These are phyloP conservation scores for Cymbopogon flexuosus DNA, from an alignment of 202 grass and related monocot genomes.

Conservation along the genomic window DNA sequence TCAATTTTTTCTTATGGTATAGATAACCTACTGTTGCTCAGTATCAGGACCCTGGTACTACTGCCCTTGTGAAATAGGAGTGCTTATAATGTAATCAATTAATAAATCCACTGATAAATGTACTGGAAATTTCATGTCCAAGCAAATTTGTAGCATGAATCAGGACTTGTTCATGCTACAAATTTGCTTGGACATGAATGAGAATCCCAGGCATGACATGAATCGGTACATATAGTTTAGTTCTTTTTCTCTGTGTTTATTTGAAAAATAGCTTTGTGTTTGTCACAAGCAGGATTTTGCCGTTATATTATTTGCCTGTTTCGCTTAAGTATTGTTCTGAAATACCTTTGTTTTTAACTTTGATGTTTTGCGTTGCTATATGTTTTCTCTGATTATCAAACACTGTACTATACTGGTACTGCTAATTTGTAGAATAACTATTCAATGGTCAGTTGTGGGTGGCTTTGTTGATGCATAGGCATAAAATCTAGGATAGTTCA, in stretches of 20 bases:
- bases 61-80: neutral
- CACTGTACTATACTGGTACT: neutral
- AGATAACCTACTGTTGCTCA: neutral
- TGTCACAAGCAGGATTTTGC: neutral
- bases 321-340: neutral
- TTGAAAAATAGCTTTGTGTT: neutral
- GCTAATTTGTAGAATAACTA: neutral
- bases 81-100: neutral
- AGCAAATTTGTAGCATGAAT: no score
- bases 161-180: neutral
- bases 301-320: neutral
- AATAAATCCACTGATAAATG: neutral
- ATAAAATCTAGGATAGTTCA: neutral
- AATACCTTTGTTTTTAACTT: neutral
- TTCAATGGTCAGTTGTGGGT: neutral
- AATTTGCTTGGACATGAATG: conserved; percentile 1
- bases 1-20: neutral
- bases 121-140: neutral
- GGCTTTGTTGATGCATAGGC: neutral
- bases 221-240: neutral
- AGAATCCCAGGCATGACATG: neutral
- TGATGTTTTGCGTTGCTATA: neutral
- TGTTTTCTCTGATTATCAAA: neutral
- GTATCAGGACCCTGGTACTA: neutral
- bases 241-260: neutral